These are phyloP conservation scores for Plectosphaerella cucumerina DNA, from an alignment of 2,329 filamentous ascomycete genomes.

Conservation along the genomic window DNA sequence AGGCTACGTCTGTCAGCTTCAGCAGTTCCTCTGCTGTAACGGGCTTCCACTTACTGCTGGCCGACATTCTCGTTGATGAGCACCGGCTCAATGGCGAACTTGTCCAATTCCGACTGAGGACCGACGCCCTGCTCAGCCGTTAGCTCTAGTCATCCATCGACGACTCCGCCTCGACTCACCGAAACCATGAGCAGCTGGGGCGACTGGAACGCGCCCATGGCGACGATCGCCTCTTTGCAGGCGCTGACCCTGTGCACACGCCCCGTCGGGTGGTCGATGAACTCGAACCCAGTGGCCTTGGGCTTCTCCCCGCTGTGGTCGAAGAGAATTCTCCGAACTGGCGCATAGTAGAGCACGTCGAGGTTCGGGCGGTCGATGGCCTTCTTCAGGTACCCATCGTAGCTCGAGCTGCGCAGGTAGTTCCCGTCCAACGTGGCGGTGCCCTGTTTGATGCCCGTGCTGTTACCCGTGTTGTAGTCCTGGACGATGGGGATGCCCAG, in stretches of 20 bases:
- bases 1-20: conserved; percentile 9
- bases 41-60: conserved; percentile 14
- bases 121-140: conserved; percentile 12
- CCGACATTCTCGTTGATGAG: conserved; percentile 18
- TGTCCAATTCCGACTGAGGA: conserved; percentile 11
- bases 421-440: conserved; percentile 17
- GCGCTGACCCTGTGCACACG: conserved; percentile 11
- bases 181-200: conserved; percentile 14
- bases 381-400: conserved; percentile 18
- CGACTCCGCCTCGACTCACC: background rate
- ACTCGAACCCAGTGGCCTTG: conserved; percentile 16
- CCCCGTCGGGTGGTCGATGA: conserved; percentile 18
- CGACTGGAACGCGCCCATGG: conserved; percentile 11
- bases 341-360: conserved; percentile 18
- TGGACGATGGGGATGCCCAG: conserved; percentile 17
- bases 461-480: conserved; percentile 20
- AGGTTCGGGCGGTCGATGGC: conserved; percentile 15
- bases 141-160: background rate
- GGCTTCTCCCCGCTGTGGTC: conserved; percentile 13
- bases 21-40: background rate
- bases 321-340: conserved; percentile 14
- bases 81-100: conserved; percentile 17
- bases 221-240: conserved; percentile 11
- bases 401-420: conserved; percentile 18
- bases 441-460: conserved; percentile 22